Conservation (phyloP, 2,329 filamentous ascomycete species). For the Metarhizium guizhouense region DNA sequence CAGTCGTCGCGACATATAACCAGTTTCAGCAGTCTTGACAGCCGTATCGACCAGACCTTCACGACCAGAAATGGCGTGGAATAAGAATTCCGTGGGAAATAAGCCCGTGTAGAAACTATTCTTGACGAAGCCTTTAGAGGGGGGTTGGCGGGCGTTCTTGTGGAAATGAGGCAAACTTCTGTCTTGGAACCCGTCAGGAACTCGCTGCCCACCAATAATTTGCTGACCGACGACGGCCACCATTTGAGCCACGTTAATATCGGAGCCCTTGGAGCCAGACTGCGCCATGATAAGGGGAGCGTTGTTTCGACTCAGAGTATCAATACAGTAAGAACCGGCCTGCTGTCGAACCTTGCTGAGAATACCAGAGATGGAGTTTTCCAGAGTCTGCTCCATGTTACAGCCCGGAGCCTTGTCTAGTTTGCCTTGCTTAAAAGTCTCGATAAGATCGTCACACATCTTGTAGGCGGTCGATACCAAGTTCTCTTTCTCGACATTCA, state of each 20-base stretch:
- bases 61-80: conserved; percentile 96
- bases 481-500: conserved; percentile 59
- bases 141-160: conserved; percentile 85
- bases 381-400: conserved; percentile 84
- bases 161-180: conserved; percentile 90
- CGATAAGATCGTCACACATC: conserved; percentile 75
- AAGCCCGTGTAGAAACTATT: conserved; percentile 97
- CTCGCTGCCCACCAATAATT: conserved; percentile 89
- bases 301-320: conserved; percentile 83
- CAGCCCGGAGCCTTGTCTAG: conserved; percentile 82
- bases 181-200: conserved; percentile 93
- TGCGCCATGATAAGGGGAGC: conserved; percentile 94
- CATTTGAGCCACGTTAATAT: conserved; percentile 99
- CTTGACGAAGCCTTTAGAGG: conserved; percentile 90
- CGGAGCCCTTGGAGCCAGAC: conserved; percentile 92
- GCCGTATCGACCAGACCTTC: conserved; percentile 98
- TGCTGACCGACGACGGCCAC: conserved; percentile 95
- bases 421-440: conserved; percentile 68
- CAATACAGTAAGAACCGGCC: conserved; percentile 85
- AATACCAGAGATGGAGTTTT: conserved; percentile 83
- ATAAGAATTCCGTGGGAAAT: conserved; percentile 85
- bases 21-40: conserved; percentile 97
- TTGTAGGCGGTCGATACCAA: conserved; percentile 72
- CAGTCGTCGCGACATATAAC: conserved; percentile 94
- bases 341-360: conserved; percentile 85